Evolutionary conservation across 208 protist species (phyloP), one percentile per base, ranked within the genome.

Genomic region (Porcisia hertigi): DNA sequence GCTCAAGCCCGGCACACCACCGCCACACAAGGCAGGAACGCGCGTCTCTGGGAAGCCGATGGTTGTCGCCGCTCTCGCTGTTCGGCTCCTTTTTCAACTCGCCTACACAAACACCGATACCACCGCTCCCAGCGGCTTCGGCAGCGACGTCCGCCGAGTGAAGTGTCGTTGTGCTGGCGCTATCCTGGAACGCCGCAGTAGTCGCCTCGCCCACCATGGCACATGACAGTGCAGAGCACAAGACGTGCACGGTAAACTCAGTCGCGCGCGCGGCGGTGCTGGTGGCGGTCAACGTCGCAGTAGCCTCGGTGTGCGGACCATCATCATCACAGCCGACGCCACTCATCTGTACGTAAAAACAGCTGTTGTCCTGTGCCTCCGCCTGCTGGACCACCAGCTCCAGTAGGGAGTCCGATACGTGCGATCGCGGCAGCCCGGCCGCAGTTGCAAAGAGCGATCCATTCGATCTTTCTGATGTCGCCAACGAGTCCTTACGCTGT

Each of bases 1-100:
- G 65, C 58, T 79, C 55, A 2, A 79, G 47, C 14, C 75, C 75
- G 8, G 18, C 67, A n/a, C 75, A 79, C 75, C 75, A 79, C 18
- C 16, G 58, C 58, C 66, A 14, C 45, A 71, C 49, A 53, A 71
- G 66, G 16, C 30, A 8, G 16, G 30, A n/a, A 7, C 66, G 30
- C 66, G 43, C 45, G 30, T 59, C 66, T 43, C 36, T 36, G 34
- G 60, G 34, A 65, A 65, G 16, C 34, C 36, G 6, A 43, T 65
- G 36, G 1, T 14, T 20, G 36, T 41, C n/a, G 60, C 25, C 5
- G 30, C 36, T 18, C 60, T 64, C 34, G 34, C 34, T 20, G 34
- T 12, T 23, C 34, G 20, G 60, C 12, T 6, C 60, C 7, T n/a
- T 41, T 18, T 39, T 65, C 36, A 18, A 25, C 60, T 3, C 36